phyloP scores from a whole-genome alignment of 1,284 basidiomycete species.

The Cutaneotrichosporon dermatis region DNA sequence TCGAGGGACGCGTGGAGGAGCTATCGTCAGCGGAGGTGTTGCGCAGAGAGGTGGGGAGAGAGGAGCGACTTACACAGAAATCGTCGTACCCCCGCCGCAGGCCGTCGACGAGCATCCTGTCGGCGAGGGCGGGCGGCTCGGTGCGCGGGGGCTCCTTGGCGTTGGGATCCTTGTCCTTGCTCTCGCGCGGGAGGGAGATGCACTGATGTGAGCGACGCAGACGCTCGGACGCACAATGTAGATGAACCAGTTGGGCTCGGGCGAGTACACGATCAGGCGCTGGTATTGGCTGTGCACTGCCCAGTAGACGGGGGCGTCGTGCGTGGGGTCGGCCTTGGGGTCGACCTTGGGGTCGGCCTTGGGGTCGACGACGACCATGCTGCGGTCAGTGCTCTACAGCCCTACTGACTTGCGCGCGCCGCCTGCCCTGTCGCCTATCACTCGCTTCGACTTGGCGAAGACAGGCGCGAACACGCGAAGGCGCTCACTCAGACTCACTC shows the following conservation, averaged over 20 bases:
- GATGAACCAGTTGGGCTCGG: slow-evolving; percentile 38
- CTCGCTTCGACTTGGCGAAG: no score
- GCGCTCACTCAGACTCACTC: slow-evolving; percentile 15
- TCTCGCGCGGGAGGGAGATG: slow-evolving; percentile 20
- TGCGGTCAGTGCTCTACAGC: slow-evolving; percentile 2
- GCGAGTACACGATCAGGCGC: slow-evolving; percentile 34
- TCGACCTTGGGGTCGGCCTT: slow-evolving; percentile 1
- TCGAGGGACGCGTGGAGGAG: slow-evolving; percentile 31
- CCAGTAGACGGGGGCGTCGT: slow-evolving; percentile 19
- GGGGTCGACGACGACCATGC: slow-evolving; percentile 23
- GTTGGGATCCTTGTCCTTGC: slow-evolving; percentile 2
- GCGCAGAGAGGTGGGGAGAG: background rate
- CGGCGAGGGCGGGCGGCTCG: slow-evolving; percentile 24
- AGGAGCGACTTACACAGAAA: slow-evolving; percentile 23
- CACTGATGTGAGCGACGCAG: slow-evolving; percentile 15
- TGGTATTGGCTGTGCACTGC: slow-evolving; percentile 32
- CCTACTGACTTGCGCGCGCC: no score
- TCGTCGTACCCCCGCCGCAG: slow-evolving; percentile 40
- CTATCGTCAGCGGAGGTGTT: slow-evolving; percentile 16
- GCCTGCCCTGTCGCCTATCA: no score
- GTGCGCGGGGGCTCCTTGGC: slow-evolving; percentile 7
- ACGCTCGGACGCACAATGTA: slow-evolving; percentile 19
- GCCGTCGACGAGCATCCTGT: slow-evolving; percentile 32
- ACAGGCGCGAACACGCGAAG: no score
- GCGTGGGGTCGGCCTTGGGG: background rate